phyloP scores from a whole-genome alignment of 2,329 filamentous ascomycete genomes.

The Tolypocladium album region DNA sequence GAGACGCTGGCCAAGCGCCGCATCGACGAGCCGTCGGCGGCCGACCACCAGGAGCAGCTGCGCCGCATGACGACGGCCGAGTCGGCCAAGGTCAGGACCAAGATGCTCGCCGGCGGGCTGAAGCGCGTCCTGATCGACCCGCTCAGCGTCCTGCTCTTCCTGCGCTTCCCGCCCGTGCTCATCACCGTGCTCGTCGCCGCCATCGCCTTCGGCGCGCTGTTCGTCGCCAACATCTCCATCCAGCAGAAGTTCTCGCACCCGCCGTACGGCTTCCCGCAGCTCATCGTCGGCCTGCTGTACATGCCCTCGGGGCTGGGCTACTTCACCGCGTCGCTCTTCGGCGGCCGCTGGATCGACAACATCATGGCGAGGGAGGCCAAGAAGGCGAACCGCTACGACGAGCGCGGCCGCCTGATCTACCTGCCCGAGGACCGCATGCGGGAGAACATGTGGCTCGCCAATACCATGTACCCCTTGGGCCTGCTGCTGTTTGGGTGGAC shows the following conservation, averaged over 20 bases:
- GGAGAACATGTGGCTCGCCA: conserved; percentile 71
- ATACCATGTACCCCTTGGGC: conserved; percentile 57
- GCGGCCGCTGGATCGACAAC: conserved; percentile 66
- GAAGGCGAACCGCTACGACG: conserved; percentile 59
- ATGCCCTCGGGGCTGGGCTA: conserved; percentile 69
- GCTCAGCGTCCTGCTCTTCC: conserved; percentile 56
- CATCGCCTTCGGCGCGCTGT: conserved; percentile 66
- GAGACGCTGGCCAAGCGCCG: conserved; percentile 45
- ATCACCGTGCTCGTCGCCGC: conserved; percentile 65
- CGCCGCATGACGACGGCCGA: conserved; percentile 48
- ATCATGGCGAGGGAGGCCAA: conserved; percentile 71
- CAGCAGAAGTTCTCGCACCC: conserved; percentile 55
- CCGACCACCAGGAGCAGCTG: conserved; percentile 5
- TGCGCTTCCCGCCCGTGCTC: conserved; percentile 64
- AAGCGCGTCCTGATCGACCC: conserved; percentile 62
- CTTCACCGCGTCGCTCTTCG: conserved; percentile 54
- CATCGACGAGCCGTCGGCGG: conserved; percentile 9
- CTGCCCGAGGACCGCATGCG: conserved; percentile 73
- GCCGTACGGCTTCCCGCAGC: conserved; percentile 58
- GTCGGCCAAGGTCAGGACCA: conserved; percentile 48
- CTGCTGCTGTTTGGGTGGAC: conserved; percentile 74
- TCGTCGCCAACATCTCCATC: conserved; percentile 67
- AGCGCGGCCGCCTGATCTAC: conserved; percentile 53
- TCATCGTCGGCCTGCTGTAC: conserved; percentile 66
- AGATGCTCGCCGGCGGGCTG: conserved; percentile 37